phyloP scores from a whole-genome alignment of 2,329 filamentous ascomycete species.

The Arachnopeziza araneosa region DNA sequence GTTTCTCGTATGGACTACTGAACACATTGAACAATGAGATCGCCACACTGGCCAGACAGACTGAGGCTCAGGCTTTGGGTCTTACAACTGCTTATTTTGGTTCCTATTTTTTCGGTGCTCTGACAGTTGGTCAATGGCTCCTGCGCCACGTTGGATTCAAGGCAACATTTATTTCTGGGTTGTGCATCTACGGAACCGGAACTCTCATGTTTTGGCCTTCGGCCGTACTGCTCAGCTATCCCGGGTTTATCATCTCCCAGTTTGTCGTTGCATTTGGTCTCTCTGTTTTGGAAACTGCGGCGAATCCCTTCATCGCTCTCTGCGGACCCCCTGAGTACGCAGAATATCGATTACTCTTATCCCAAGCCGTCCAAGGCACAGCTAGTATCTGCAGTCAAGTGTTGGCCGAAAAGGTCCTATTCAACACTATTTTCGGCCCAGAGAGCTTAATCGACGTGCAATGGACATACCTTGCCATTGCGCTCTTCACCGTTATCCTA shows the following conservation, averaged over 20 bases:
- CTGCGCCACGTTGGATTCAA: conserved; percentile 70
- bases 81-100: conserved; percentile 68
- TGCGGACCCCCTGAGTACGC: conserved; percentile 70
- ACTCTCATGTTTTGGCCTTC: conserved; percentile 87
- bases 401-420: conserved; percentile 69
- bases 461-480: conserved; percentile 81
- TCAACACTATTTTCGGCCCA: conserved; percentile 48
- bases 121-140: conserved; percentile 65
- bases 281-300: conserved; percentile 71
- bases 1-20: conserved; percentile 81
- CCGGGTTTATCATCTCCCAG: conserved; percentile 68
- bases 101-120: conserved; percentile 63
- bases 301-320: conserved; percentile 67
- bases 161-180: conserved; percentile 71
- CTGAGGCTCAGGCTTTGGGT: conserved; percentile 55
- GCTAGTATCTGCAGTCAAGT: conserved; percentile 68
- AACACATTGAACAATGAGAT: conserved; percentile 74
- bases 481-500: conserved; percentile 65
- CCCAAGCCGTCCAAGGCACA: conserved; percentile 72
- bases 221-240: conserved; percentile 66
- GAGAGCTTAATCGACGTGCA: conserved; percentile 66
- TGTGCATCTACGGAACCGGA: conserved; percentile 68
- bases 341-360: conserved; percentile 68
- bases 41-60: conserved; percentile 52
- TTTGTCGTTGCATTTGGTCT: conserved; percentile 75